Conservation (phyloP, 2,329 filamentous ascomycete species). For the Trichoderma sp. region DNA sequence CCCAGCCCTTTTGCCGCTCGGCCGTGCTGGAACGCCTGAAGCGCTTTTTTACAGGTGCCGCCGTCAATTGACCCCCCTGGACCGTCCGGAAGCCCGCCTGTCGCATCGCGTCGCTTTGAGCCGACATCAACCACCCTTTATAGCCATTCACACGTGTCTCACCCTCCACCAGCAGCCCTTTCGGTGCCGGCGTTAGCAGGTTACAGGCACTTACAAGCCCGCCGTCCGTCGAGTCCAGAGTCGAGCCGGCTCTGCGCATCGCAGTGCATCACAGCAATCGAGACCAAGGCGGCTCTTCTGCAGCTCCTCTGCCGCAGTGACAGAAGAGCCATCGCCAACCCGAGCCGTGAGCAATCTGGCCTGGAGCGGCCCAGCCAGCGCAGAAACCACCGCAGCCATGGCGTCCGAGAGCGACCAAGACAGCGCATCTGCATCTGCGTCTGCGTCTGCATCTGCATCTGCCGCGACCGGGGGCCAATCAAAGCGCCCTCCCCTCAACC, state of each 20-base stretch:
- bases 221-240: constrained; percentile 7
- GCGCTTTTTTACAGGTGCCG: constrained; percentile 2
- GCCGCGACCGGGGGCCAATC: constrained; percentile 55
- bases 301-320: constrained; percentile 8
- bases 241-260: constrained; percentile 10
- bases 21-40: neutral
- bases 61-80: constrained; percentile 28
- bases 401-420: constrained; percentile 52
- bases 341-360: constrained; percentile 5
- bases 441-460: constrained; percentile 25
- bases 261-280: constrained; percentile 4
- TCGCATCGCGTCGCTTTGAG: constrained; percentile 29
- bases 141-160: constrained; percentile 32
- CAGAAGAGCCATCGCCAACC: constrained; percentile 1
- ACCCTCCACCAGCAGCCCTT: constrained; percentile 26
- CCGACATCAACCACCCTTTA: constrained; percentile 27
- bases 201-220: constrained; percentile 15
- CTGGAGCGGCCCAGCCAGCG: constrained; percentile 16
- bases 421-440: constrained; percentile 44
- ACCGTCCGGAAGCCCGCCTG: constrained; percentile 14
- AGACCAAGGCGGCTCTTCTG: constrained; percentile 9
- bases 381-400: constrained; percentile 39
- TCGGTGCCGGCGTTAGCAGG: constrained; percentile 4
- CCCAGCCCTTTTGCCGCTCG: neutral
- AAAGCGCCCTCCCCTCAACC: constrained; percentile 53